Evolutionary conservation across 2,329 filamentous ascomycete genomes (phyloP).

Genomic region (Pseudogymnoascus sp.): DNA sequence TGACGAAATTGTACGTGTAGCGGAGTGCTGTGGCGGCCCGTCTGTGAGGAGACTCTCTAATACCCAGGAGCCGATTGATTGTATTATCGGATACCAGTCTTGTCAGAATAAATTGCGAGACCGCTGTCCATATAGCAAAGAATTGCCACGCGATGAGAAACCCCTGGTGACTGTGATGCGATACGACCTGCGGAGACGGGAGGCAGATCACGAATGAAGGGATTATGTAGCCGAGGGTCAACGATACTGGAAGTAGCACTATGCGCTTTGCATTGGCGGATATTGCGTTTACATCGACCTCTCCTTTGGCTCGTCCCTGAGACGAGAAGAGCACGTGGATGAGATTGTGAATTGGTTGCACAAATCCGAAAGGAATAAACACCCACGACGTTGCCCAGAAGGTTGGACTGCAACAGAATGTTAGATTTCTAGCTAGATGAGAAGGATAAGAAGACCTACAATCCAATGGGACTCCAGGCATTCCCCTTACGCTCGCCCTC

Average conservation of each 20-base stretch:
- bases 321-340: not conserved
- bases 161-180: slow-evolving; percentile 37
- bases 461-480: slow-evolving; percentile 33
- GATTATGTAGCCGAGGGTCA: slow-evolving; percentile 37
- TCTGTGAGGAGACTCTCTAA: not conserved
- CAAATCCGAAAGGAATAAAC: not conserved
- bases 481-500: slow-evolving; percentile 40
- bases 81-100: not conserved
- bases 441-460: slow-evolving; percentile 28
- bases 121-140: slow-evolving; percentile 40
- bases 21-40: not conserved
- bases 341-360: not conserved
- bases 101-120: slow-evolving; percentile 30
- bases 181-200: slow-evolving; percentile 33
- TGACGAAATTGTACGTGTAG: not conserved
- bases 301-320: not conserved
- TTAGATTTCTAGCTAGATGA: not conserved
- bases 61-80: not conserved
- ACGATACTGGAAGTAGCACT: slow-evolving; percentile 33
- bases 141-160: slow-evolving; percentile 44
- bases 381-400: not conserved
- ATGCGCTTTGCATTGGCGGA: not conserved
- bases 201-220: slow-evolving; percentile 38
- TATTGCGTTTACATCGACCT: not conserved
- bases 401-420: not conserved